Base-by-base conservation (phyloP, 192 early-diverging fungal genomes). In the Paraglomus brasilianum region DNA sequence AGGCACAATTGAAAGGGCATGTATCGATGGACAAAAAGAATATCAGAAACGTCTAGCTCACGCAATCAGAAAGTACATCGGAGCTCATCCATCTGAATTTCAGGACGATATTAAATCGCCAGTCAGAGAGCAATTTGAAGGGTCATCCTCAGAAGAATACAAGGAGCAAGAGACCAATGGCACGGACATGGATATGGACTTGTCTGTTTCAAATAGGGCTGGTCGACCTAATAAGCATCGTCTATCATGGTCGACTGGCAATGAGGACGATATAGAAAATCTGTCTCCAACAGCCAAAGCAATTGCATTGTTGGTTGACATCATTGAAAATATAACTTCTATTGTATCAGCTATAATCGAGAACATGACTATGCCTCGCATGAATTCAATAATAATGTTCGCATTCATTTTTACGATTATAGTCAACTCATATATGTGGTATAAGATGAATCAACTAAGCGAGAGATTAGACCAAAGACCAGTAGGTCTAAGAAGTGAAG, bases 1-100 rank as follows among this genome's bases (percentile, higher is more conserved):
- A 80, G 79, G 74, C 8, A 71, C 79, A 19, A 86, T 86, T 61
- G 82, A 86, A 62, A 86, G 72, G 61, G 82, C 80, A 8, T 76
- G 77, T 1, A 57, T 75, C 40, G 82, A 83, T 6, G 84, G 84
- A 4, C 73, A 83, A 62, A 52, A 46, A n/a, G 42, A 65, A 2
- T 77, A 83, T 70, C 83, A 75, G 58, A 78, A 78, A 57, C 58
- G 71, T 17, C 40, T 86, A 38, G 72, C 81, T 44, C 59, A 66
- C 10, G 59, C 74, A 4, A 63, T 80, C 2, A 66, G 72, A 14
- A 73, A 76, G 46, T 70, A 82, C 65, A 81, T 84, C 63, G 71
- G 72, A 24, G 55, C 64, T 15, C 75, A 79, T 74, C 76, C 76
- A 10, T 71, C 63, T 19, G 71, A 78, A 44, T 86, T 82, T 62